These are phyloP conservation scores for Lippia alba DNA, from an alignment of 305 asterid genomes.

Conservation along the genomic window DNA sequence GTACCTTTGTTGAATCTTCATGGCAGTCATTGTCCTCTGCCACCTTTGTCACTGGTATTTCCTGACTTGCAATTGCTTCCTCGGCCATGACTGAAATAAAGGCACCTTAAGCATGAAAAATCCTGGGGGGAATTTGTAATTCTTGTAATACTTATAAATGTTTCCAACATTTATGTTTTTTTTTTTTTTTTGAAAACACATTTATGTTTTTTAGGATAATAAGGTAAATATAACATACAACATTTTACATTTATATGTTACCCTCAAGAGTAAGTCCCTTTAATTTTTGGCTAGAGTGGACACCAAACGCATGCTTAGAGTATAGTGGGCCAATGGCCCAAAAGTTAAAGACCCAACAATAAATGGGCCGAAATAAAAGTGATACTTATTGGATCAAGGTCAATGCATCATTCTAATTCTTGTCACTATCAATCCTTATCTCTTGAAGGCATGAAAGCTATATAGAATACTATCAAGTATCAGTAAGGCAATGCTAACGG, in stretches of 20 bases:
- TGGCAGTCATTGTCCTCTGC: slow-evolving; percentile 35
- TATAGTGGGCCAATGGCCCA: not conserved
- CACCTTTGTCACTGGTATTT: slow-evolving; percentile 36
- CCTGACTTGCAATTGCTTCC: slow-evolving; percentile 40
- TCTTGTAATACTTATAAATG: not conserved
- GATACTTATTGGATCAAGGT: slow-evolving; percentile 1
- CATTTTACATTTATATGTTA: not conserved
- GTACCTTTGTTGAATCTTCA: slow-evolving; percentile 44
- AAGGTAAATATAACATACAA: not conserved
- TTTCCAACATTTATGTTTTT: not conserved
- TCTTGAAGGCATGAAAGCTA: not conserved
- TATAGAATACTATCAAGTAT: not conserved
- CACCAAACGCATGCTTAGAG: not conserved
- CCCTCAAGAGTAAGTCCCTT: too few species aligned
- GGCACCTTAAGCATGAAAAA: not conserved
- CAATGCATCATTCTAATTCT: too few species aligned
- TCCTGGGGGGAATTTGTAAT: not conserved
- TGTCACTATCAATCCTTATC: too few species aligned
- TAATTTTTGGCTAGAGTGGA: not conserved
- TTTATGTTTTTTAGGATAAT: too few species aligned
- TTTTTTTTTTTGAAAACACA: not conserved
- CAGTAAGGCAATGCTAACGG: too few species aligned
- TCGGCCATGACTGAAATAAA: slow-evolving; percentile 43
- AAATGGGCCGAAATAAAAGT: not conserved
- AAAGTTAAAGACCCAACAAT: not conserved